Conservation (phyloP, 108 stramenopile species). For the Chaetoceros muelleri region DNA sequence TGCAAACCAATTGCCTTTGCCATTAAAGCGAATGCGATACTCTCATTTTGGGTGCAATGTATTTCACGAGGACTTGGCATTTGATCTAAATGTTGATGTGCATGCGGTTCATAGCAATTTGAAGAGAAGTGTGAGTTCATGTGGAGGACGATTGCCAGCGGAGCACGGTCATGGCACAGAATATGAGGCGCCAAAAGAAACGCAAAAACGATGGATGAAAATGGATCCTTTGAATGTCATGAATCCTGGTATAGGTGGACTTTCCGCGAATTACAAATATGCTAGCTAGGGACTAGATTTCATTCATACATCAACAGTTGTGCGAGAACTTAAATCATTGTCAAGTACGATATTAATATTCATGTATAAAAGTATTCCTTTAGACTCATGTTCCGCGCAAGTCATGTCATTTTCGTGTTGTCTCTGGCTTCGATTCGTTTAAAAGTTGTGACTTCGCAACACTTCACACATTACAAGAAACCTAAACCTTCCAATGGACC, state of each 20-base stretch:
- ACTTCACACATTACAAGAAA: no score
- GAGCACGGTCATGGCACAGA: constrained; percentile 86
- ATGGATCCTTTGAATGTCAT: constrained; percentile 83
- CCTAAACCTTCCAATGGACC: no score
- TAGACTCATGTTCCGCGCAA: no score
- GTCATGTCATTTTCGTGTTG: no score
- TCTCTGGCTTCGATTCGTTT: no score
- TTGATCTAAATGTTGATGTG: constrained; percentile 49
- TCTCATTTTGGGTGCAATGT: constrained; percentile 85
- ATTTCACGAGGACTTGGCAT: constrained; percentile 80
- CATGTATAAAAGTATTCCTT: no score
- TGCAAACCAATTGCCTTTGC: constrained; percentile 13
- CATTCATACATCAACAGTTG: no score
- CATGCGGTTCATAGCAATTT: constrained; percentile 56
- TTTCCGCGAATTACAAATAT: constrained; percentile 24
- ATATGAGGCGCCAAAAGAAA: constrained; percentile 56
- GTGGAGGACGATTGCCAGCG: constrained; percentile 56
- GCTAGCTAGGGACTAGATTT: no score
- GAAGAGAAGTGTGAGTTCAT: constrained; percentile 50
- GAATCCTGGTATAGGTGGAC: constrained; percentile 77
- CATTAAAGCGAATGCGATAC: constrained; percentile 74
- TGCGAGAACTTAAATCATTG: no score
- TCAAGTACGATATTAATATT: no score
- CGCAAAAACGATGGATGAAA: constrained; percentile 62
- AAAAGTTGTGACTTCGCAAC: no score